Conservation (phyloP, 768 basidiomycete species). For the Asterophora lycoperdoides region DNA sequence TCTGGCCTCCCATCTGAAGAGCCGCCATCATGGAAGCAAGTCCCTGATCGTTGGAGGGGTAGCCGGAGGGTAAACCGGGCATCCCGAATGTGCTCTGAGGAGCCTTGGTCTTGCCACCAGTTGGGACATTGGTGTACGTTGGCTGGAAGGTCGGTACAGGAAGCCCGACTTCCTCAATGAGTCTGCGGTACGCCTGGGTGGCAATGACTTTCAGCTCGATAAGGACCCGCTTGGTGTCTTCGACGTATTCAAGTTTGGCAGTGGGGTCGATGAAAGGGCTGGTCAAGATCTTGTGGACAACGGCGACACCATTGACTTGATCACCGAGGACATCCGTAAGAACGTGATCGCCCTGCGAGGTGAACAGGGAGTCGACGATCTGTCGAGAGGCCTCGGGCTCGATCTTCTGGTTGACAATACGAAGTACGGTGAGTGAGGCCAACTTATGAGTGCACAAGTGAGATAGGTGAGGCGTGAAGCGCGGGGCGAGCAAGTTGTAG, state of each 20-base stretch:
- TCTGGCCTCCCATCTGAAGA: conserved; percentile 86
- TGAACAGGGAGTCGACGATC: conserved; percentile 87
- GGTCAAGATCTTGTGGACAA: conserved; percentile 88
- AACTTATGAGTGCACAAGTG: conserved; percentile 98
- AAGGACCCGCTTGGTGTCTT: conserved; percentile 86
- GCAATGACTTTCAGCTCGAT: conserved; percentile 89
- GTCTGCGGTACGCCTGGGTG: conserved; percentile 89
- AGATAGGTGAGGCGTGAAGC: conserved; percentile 93
- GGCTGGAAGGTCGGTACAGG: conserved; percentile 87
- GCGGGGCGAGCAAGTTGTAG: conserved; percentile 89
- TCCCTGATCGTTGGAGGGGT: conserved; percentile 79
- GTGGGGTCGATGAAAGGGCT: conserved; percentile 76
- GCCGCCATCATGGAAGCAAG: conserved; percentile 92
- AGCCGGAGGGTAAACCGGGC: conserved; percentile 74
- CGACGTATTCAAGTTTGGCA: conserved; percentile 67
- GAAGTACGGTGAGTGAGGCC: conserved; percentile 89
- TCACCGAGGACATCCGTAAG: conserved; percentile 92
- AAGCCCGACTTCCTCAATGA: conserved; percentile 93
- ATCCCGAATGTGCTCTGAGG: conserved; percentile 58
- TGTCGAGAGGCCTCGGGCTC: conserved; percentile 85
- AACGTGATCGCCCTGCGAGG: conserved; percentile 85
- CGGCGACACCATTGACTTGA: conserved; percentile 93
- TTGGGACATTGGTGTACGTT: conserved; percentile 63
- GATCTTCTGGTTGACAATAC: conserved; percentile 95
- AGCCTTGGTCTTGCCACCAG: conserved; percentile 58